These are phyloP conservation scores for Apodospora peruviana DNA, from an alignment of 495 filamentous ascomycete species.

Conservation along the genomic window DNA sequence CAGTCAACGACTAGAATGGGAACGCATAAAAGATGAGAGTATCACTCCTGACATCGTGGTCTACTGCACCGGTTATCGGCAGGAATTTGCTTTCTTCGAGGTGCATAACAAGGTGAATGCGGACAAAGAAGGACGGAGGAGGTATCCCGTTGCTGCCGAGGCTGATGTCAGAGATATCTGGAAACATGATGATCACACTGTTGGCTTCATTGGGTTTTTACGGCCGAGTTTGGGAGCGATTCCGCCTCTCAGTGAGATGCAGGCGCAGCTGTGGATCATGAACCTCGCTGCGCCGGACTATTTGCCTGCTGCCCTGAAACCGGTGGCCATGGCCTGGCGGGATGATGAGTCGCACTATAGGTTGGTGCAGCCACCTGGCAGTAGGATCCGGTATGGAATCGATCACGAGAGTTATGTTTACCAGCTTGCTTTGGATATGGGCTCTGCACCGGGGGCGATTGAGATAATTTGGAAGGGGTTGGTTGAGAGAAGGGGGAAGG, in stretches of 20 bases:
- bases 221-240: conserved; percentile 44
- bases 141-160: conserved; percentile 2
- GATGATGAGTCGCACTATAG: conserved; percentile 32
- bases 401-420: conserved; percentile 43
- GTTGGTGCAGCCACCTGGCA: conserved; percentile 11
- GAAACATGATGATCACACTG: conserved; percentile 27
- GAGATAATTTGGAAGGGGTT: conserved; percentile 20
- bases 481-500: background rate
- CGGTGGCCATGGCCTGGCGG: background rate
- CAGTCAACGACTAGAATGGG: conserved; percentile 26
- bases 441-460: conserved; percentile 24
- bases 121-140: background rate
- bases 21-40: conserved; percentile 16
- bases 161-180: conserved; percentile 37
- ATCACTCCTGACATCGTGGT: conserved; percentile 34
- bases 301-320: conserved; percentile 3
- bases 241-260: conserved; percentile 42
- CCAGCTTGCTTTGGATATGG: conserved; percentile 40
- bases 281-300: conserved; percentile 20
- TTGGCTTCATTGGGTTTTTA: conserved; percentile 47
- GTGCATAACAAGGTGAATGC: background rate
- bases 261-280: conserved; percentile 42
- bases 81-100: conserved; percentile 32
- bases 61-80: conserved; percentile 39
- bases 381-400: conserved; percentile 36